Percentiles rank a stretch among this genome's conserved stretches.
These are phyloP conservation scores for Cinnamomum chago DNA, from an alignment of 164 flowering plant species.

Conservation along the genomic window DNA sequence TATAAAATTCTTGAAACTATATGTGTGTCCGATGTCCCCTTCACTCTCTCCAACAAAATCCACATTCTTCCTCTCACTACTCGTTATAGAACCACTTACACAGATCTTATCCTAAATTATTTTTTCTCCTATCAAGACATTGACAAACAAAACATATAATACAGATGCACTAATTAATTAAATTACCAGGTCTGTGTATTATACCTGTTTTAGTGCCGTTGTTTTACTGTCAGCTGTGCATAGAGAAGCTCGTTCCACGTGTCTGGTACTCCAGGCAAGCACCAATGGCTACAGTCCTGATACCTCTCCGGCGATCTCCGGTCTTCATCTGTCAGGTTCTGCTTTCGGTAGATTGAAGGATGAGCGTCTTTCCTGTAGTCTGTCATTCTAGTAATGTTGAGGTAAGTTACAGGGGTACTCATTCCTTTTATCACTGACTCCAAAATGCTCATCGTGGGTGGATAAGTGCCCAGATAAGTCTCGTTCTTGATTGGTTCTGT, in stretches of 20 bases:
- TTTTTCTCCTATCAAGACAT: conserved; percentile 6
- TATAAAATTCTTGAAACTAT: not conserved
- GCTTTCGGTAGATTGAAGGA: conserved; percentile 80
- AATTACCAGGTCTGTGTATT: no score
- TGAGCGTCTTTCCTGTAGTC: conserved; percentile 92
- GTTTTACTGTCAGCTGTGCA: conserved; percentile 53
- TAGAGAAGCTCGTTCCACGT: conserved; percentile 89
- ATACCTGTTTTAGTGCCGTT: no score
- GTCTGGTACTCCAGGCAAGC: conserved; percentile 96
- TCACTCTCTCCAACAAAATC: not conserved
- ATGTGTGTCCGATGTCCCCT: not conserved
- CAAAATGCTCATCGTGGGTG: conserved; percentile 62
- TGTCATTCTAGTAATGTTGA: conserved; percentile 77
- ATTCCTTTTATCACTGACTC: conserved; percentile 62
- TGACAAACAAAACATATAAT: conserved; percentile 8
- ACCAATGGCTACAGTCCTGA: conserved; percentile 99
- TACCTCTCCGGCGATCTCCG: conserved; percentile 40
- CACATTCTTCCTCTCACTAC: conserved; percentile 1
- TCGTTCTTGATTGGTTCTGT: conserved; percentile 74
- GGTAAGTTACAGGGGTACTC: conserved; percentile 55
- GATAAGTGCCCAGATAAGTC: conserved; percentile 52
- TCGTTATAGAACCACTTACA: conserved; percentile 2
- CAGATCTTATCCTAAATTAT: conserved; percentile 17
- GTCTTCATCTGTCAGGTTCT: conserved; percentile 41
- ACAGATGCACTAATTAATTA: not conserved